Base-by-base conservation (phyloP, 495 filamentous ascomycete genomes). In the Evernia prunastri region DNA sequence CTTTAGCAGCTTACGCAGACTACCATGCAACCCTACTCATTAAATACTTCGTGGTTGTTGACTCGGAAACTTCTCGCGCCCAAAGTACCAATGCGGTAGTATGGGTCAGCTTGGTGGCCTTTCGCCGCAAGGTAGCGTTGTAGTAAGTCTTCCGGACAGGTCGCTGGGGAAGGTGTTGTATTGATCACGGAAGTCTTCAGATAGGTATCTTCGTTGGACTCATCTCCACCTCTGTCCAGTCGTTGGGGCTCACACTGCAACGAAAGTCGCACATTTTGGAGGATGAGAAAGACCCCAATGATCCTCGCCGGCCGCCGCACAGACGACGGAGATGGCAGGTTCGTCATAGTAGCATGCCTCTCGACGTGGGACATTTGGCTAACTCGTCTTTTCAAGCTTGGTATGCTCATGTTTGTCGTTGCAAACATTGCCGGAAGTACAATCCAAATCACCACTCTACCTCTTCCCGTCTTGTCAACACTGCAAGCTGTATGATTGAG, bases 211-310 rank as follows among this genome's bases (percentile, higher is more conserved):
- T 96, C 58, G 93, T 97, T 72, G 94, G 94, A 66, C 82, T 99
- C 62, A 69, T 96, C 61, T 96, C 92, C 66, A 96, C 94, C 56
- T 91, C 90, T 70, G 82, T 97, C 25, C 94, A 99, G 73, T 95
- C 91, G 72, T 79, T 99, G 69, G 94, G 94, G 67, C 84, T 99
- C 67, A 99, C 94, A n/a, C 83, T 97, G 27, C 94, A 99, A 78
- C 90, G 94, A 73, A 99, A 99, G 75, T 97, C 93, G 63, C 94
- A 99, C 79, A 86, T 99, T 61, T 85, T 97, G 68, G 94, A 99
- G 79, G 94, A 97, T 77, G 91, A 93, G 77, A 96, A 96, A 76
- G 82, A 82, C 43, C 85, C 89, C 4, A 85, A 90, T 72, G 85
- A 92, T 75, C 73, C 84, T 49, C 86, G 90, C 67, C 80, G 94